These are phyloP conservation scores for Ceratobasidium sp. DNA, from an alignment of 1,284 basidiomycete species.

Conservation along the genomic window DNA sequence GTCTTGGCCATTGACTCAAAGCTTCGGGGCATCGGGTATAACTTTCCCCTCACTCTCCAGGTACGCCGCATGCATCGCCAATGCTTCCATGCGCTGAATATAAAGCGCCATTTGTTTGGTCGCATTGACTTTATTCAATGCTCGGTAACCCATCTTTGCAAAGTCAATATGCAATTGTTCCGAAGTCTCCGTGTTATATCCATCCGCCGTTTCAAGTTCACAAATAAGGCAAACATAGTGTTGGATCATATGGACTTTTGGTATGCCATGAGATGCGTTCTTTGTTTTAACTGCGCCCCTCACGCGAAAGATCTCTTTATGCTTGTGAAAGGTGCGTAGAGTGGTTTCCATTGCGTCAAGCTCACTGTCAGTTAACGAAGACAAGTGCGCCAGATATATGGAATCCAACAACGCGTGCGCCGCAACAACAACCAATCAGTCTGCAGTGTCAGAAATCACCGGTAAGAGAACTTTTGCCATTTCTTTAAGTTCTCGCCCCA, in stretches of 20 bases:
- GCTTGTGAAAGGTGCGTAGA: conserved; percentile 55
- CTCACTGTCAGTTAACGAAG: conserved; percentile 53
- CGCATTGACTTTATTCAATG: conserved; percentile 42
- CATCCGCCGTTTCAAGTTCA: conserved; percentile 43
- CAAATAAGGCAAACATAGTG: conserved; percentile 41
- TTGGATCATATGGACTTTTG: conserved; percentile 58
- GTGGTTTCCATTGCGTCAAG: conserved; percentile 54
- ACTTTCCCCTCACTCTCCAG: neutral
- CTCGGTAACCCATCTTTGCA: conserved; percentile 43
- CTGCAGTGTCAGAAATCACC: conserved; percentile 49
- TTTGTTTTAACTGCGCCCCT: conserved; percentile 50
- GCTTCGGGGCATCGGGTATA: neutral
- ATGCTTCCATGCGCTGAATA: conserved; percentile 38
- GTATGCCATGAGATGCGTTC: conserved; percentile 57
- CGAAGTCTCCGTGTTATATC: conserved; percentile 46
- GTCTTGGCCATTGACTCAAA: too few relatives aligned
- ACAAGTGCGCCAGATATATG: conserved; percentile 50
- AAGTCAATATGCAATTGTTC: conserved; percentile 48
- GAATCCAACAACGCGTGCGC: conserved; percentile 57
- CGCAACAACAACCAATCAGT: conserved; percentile 43
- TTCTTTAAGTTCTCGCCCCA: conserved; percentile 52
- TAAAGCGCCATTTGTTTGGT: conserved; percentile 46
- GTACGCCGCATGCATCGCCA: conserved; percentile 26
- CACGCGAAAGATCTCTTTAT: conserved; percentile 56
- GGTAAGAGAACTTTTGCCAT: conserved; percentile 53